These are phyloP conservation scores for Oldenlandia corymbosa DNA, from an alignment of 257 asterid species.

Conservation along the genomic window DNA sequence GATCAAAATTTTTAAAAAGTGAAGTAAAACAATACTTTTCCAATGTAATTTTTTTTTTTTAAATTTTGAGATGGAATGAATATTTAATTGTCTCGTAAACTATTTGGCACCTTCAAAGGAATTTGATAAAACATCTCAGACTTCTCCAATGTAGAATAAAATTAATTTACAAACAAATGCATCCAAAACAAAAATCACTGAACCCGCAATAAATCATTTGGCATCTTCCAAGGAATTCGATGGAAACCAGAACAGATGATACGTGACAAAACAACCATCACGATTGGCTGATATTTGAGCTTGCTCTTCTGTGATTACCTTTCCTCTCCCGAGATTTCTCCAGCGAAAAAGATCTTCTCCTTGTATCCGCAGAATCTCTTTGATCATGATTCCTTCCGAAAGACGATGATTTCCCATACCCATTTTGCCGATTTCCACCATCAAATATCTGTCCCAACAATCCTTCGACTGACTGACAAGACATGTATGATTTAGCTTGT, in stretches of 20 bases:
- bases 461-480: constrained; percentile 42
- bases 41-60: too few species aligned
- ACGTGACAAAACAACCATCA: constrained; percentile 6
- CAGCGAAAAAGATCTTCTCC: constrained; percentile 26
- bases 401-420: constrained; percentile 19
- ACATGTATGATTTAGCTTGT: constrained; percentile 27
- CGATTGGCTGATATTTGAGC: constrained; percentile 17
- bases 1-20: too few species aligned
- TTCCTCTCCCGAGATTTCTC: constrained; percentile 29
- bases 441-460: constrained; percentile 44
- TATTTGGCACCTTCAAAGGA: too few species aligned
- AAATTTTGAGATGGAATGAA: too few species aligned
- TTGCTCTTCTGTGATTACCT: constrained; percentile 18
- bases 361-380: constrained; percentile 16
- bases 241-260: too few species aligned
- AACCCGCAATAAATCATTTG: too few species aligned
- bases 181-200: too few species aligned
- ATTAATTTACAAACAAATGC: background rate
- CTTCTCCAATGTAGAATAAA: background rate
- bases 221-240: background rate
- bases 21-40: too few species aligned
- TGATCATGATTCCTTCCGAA: constrained; percentile 12
- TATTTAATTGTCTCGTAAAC: too few species aligned
- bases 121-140: background rate
- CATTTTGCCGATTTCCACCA: constrained; percentile 20